phyloP scores from a whole-genome alignment of 2,329 filamentous ascomycete genomes.

The Arthrobotrys musiformis region DNA sequence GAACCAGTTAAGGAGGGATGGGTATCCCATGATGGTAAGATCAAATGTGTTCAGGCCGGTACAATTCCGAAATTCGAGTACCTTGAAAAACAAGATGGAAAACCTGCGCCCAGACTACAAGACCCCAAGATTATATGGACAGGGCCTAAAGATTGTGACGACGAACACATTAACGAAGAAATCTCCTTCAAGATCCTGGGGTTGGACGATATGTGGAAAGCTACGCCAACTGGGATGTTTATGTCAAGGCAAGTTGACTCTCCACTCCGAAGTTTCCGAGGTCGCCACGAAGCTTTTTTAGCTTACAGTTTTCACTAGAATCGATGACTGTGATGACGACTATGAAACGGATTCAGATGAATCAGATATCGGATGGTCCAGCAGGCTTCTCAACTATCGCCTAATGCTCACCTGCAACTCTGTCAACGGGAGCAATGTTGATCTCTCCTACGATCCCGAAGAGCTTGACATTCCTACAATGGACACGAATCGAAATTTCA shows the following conservation, averaged over 20 bases:
- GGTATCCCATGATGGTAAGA: constrained; percentile 24
- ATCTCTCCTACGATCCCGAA: constrained; percentile 37
- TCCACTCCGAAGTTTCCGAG: neutral
- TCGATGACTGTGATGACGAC: neutral
- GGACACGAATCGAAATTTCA: constrained; percentile 25
- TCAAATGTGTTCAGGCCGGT: constrained; percentile 20
- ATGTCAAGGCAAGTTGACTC: neutral
- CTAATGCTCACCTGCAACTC: constrained; percentile 48
- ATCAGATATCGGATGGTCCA: constrained; percentile 31
- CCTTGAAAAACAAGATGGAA: neutral
- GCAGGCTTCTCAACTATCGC: constrained; percentile 28
- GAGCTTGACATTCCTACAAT: constrained; percentile 43
- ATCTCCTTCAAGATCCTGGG: constrained; percentile 31
- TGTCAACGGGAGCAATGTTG: constrained; percentile 40
- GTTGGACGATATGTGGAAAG: constrained; percentile 18
- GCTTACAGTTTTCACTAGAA: neutral
- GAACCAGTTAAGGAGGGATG: constrained; percentile 21
- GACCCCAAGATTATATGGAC: constrained; percentile 22
- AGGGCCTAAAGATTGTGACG: neutral
- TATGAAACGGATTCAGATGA: constrained; percentile 1
- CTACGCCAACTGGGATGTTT: constrained; percentile 19
- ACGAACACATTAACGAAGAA: constrained; percentile 32
- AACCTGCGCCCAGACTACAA: neutral
- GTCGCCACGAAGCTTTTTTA: neutral
- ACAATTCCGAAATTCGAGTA: constrained; percentile 34